Evolutionary conservation across 805 yeast species (phyloP), one percentile per base, ranked within the genome.

Genomic region (Candida loeiensis): DNA sequence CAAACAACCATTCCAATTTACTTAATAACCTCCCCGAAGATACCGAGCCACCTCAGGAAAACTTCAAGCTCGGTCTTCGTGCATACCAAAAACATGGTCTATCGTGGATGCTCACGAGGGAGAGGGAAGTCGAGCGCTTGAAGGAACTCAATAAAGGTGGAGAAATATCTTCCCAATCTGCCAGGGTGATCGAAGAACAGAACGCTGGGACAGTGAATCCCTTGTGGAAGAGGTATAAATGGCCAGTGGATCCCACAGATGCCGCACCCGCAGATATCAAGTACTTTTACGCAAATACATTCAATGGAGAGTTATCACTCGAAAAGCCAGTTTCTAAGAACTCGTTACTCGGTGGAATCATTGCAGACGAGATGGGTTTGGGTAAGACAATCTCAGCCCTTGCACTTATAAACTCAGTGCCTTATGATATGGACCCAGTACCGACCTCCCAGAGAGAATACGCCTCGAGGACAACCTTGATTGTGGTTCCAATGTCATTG

Each of bases 321-420:
- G 73, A 74, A 16, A 78, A 75, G 45, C 97, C 96, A 1, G 50
- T 79, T 9, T 65, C 88, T 29, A 77, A 72, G 43, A 69, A 81
- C 1, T 53, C 74, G 14, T 73, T 82, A 36, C 69, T 71, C 36
- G 97, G 98, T 26, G 98, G 98, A 2, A 85, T 90, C 15, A 64
- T 90, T 12, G 95, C 97, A 0, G 98, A 90, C 64, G 98, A 90
- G 58, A 90, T 90, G 98, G 98, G 98, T 0, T 69, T 90, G 6
- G 98, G 98, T 31, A 90, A 90, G 56, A 90, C 98, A 0, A 84
- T 90, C 17, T 84, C 95, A 1, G 79, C 95, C 0, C 61, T 88
- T 38, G 74, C 96, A 0, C 62, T 91, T 36, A 70, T 90, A 9
- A 77, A 83, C 41, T 72, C 86, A 0, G 80, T 73, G 7, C 85